Percentiles rank a stretch among this genome's conserved stretches.
Conservation (phyloP, 169 alveolate species). For the Plasmodium sp. region DNA sequence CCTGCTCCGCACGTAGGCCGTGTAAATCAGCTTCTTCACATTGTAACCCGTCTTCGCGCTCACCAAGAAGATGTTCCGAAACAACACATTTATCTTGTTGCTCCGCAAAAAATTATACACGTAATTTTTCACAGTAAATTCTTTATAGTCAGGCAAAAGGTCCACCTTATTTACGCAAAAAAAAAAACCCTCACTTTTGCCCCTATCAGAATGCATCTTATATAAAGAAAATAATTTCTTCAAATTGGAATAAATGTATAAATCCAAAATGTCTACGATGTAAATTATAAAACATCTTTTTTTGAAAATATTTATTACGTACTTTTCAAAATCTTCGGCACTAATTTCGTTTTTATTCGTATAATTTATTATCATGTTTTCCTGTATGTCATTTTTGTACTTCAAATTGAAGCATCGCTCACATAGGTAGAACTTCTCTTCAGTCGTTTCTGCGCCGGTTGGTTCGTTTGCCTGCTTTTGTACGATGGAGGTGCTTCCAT, state of each 20-base stretch:
- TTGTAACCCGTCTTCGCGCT: slow-evolving; percentile 75
- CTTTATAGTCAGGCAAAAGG: slow-evolving; percentile 22
- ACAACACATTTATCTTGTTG: slow-evolving; percentile 50
- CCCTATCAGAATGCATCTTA: slow-evolving; percentile 34
- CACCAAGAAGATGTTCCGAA: slow-evolving; percentile 60
- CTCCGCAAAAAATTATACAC: slow-evolving; percentile 36
- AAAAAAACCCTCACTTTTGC: slow-evolving; percentile 64
- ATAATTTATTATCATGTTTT: slow-evolving; percentile 53
- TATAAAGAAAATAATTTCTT: slow-evolving; percentile 29
- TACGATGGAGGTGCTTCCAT: not conserved
- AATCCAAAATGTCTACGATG: slow-evolving; percentile 69
- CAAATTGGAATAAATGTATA: slow-evolving; percentile 69
- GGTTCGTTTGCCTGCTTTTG: not conserved
- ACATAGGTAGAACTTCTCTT: slow-evolving; percentile 28
- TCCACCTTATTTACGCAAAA: slow-evolving; percentile 73
- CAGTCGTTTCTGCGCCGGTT: not conserved
- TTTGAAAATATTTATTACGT: slow-evolving; percentile 72
- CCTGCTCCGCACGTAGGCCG: slow-evolving; percentile 19
- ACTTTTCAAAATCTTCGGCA: slow-evolving; percentile 74
- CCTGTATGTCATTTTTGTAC: slow-evolving; percentile 43
- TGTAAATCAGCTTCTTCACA: slow-evolving; percentile 56
- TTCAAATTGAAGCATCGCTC: slow-evolving; percentile 67
- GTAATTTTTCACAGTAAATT: slow-evolving; percentile 66
- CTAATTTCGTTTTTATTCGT: slow-evolving; percentile 64
- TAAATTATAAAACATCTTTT: slow-evolving; percentile 68